These are phyloP conservation scores for Bacterosira constricta DNA, from an alignment of 108 stramenopile species.

Conservation along the genomic window DNA sequence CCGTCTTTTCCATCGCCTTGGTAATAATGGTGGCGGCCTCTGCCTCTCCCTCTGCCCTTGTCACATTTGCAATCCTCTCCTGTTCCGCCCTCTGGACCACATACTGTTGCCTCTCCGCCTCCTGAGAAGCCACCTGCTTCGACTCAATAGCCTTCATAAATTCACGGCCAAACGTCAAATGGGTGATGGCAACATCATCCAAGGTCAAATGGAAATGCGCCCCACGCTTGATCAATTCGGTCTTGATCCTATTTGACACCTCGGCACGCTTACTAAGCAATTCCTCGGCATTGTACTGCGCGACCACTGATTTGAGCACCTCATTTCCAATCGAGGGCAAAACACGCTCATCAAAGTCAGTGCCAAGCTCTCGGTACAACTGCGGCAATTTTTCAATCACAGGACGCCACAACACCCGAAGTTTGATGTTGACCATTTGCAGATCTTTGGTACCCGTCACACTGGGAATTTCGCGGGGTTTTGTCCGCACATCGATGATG, in stretches of 20 bases:
- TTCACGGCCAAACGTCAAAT: constrained; percentile 97
- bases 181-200: constrained; percentile 99
- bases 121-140: constrained; percentile 99
- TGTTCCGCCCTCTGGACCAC: constrained; percentile 97
- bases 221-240: constrained; percentile 94
- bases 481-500: constrained; percentile 96
- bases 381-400: constrained; percentile 88
- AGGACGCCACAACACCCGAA: constrained; percentile 98
- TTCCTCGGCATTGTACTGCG: constrained; percentile 99
- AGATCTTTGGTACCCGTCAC: constrained; percentile 99
- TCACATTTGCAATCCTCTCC: constrained; percentile 96
- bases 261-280: constrained; percentile 97
- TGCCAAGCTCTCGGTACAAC: constrained; percentile 94
- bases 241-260: constrained; percentile 91
- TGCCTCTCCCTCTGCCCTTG: constrained; percentile 99
- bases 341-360: constrained; percentile 99
- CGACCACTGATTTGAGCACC: constrained; percentile 98
- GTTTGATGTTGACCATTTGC: constrained; percentile 99
- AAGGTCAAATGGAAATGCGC: constrained; percentile 94
- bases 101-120: constrained; percentile 98
- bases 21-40: constrained; percentile 97
- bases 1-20: constrained; percentile 94
- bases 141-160: constrained; percentile 99
- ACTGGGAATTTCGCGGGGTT: constrained; percentile 96
- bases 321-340: constrained; percentile 99